Percentiles rank a stretch among this genome's conserved stretches.
phyloP scores from a whole-genome alignment of 768 basidiomycete species.

The Mycena polygramma region DNA sequence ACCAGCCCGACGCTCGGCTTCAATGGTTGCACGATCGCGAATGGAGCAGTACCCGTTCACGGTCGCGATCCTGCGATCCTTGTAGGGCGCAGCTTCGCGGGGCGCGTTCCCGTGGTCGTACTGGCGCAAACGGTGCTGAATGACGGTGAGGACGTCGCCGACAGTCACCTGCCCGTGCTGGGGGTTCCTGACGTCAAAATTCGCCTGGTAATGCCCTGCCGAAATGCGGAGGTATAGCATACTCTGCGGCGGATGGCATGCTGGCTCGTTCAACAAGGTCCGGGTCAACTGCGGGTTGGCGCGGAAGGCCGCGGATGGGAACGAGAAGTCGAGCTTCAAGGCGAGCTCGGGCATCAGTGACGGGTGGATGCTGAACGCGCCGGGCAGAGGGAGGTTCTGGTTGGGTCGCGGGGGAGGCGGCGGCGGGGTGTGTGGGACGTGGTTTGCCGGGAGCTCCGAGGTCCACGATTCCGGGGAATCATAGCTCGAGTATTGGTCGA shows the following conservation, averaged over 20 bases:
- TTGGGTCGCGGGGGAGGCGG: constrained; percentile 11
- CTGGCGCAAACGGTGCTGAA: not conserved
- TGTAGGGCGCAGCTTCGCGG: constrained; percentile 22
- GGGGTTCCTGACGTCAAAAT: constrained; percentile 1
- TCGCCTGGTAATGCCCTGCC: not conserved
- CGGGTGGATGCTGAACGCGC: not conserved
- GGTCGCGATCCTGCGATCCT: constrained; percentile 15
- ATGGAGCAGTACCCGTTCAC: constrained; percentile 19
- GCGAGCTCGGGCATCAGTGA: constrained; percentile 9
- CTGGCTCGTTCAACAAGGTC: constrained; percentile 4
- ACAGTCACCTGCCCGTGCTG: constrained; percentile 8
- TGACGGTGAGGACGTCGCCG: constrained; percentile 18
- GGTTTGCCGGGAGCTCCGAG: not conserved
- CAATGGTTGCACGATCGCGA: not conserved
- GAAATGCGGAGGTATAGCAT: constrained; percentile 3
- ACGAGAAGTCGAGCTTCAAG: constrained; percentile 29
- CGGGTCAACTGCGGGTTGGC: constrained; percentile 19
- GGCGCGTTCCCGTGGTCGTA: constrained; percentile 14
- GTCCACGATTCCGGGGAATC: constrained; percentile 13
- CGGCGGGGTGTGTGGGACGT: not conserved
- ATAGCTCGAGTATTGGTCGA: not conserved
- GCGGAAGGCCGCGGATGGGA: constrained; percentile 28
- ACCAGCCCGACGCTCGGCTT: not conserved
- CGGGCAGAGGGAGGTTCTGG: constrained; percentile 2
- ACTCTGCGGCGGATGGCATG: constrained; percentile 7